Percentiles rank a stretch among this genome's conserved stretches.
These are phyloP conservation scores for Trypanosoma mega DNA, from an alignment of 208 protist species.

Conservation along the genomic window DNA sequence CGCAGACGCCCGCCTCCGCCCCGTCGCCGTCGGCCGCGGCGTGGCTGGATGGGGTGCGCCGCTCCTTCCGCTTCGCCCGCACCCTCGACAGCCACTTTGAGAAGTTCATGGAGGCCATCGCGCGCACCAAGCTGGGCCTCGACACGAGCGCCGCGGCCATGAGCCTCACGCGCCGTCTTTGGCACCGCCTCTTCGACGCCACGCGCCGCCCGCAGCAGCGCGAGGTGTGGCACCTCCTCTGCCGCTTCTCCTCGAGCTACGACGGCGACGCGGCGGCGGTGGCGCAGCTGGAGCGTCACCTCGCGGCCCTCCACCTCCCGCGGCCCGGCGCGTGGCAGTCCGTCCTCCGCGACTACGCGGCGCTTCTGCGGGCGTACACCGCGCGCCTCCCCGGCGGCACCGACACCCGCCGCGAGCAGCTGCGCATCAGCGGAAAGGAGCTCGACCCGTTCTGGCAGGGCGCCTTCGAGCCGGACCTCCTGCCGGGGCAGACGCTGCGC, in stretches of 20 bases:
- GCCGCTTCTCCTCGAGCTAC: conserved; percentile 70
- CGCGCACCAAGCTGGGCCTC: conserved; percentile 67
- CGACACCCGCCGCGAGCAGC: conserved; percentile 44
- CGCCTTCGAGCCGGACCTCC: conserved; percentile 51
- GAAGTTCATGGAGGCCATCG: conserved; percentile 45
- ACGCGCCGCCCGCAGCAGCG: conserved; percentile 50
- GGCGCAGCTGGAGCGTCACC: conserved; percentile 16
- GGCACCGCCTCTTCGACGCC: conserved; percentile 40
- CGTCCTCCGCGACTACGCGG: conserved; percentile 39
- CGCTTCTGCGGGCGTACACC: conserved; percentile 32
- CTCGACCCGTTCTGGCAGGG: conserved; percentile 44
- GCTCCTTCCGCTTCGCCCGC: conserved; percentile 55
- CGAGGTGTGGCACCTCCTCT: conserved; percentile 62
- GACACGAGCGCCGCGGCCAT: conserved; percentile 35
- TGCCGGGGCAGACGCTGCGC: conserved; percentile 37
- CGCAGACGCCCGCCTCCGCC: conserved; percentile 14
- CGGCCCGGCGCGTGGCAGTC: conserved; percentile 20
- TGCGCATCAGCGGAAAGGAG: conserved; percentile 64
- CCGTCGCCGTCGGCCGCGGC: background rate
- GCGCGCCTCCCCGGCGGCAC: conserved; percentile 34
- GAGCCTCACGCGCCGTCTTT: conserved; percentile 46
- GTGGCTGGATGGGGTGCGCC: conserved; percentile 54
- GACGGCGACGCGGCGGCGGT: conserved; percentile 18
- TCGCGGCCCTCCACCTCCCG: conserved; percentile 32
- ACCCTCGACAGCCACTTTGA: conserved; percentile 53